Evolutionary conservation across 164 flowering plant species (phyloP).

Genomic region (Magnolia officinalis): DNA sequence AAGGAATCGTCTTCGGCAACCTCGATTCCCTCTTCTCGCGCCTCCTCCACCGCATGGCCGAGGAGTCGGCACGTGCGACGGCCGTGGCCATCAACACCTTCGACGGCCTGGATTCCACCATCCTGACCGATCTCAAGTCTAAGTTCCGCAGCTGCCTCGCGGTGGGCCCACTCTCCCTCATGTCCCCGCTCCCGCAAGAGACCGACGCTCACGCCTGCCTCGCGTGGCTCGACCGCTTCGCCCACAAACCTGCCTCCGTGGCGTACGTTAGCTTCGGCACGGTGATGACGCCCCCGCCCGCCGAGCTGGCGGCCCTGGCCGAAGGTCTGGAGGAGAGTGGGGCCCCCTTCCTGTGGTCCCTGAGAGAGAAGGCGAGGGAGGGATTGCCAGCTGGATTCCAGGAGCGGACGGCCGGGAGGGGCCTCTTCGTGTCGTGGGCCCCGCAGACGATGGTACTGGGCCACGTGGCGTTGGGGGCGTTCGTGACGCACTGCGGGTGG

Average conservation of each 20-base stretch:
- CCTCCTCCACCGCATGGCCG: constrained; percentile 40
- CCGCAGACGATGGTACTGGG: constrained; percentile 26
- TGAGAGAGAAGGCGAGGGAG: not conserved
- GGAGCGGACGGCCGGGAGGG: constrained; percentile 13
- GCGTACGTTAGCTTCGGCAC: constrained; percentile 64
- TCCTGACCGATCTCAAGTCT: constrained; percentile 28
- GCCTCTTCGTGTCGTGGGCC: constrained; percentile 32
- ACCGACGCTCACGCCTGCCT: constrained; percentile 33
- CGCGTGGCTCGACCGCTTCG: constrained; percentile 35
- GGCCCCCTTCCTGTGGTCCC: constrained; percentile 26
- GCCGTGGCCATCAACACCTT: constrained; percentile 47
- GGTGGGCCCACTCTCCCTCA: constrained; percentile 38
- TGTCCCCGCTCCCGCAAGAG: constrained; percentile 13
- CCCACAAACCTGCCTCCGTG: constrained; percentile 29
- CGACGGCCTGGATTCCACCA: constrained; percentile 38
- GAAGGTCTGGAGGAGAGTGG: constrained; percentile 30
- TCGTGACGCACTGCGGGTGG: constrained; percentile 36
- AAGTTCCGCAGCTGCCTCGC: constrained; percentile 26
- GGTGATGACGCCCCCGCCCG: constrained; percentile 14
- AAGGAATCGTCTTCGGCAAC: constrained; percentile 35
- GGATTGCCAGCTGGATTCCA: constrained; percentile 23
- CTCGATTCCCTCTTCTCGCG: constrained; percentile 30
- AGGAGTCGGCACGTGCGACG: constrained; percentile 28
- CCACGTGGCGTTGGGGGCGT: constrained; percentile 24
- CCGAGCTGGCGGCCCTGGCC: constrained; percentile 28